These are phyloP conservation scores for Cucurbita maxima DNA, from an alignment of 306 rosid genomes.

Conservation along the genomic window DNA sequence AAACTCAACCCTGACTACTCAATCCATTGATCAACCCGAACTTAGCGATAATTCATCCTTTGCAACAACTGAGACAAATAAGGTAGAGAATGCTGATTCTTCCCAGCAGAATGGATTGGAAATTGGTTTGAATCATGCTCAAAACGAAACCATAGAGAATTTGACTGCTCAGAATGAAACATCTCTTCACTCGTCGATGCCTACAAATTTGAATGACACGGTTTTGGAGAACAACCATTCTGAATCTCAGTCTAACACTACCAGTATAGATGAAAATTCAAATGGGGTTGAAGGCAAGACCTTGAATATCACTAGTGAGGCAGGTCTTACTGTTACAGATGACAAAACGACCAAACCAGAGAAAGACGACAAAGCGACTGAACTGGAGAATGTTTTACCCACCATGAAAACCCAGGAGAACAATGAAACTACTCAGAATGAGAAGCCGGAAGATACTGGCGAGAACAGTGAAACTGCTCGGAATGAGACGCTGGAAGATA, in stretches of 20 bases:
- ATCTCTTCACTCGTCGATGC: neutral
- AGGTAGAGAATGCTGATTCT: constrained; percentile 10
- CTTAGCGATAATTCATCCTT: constrained; percentile 13
- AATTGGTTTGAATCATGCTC: constrained; percentile 5
- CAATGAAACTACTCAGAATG: no score
- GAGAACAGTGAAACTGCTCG: no score
- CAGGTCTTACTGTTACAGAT: constrained; percentile 15
- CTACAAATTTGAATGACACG: neutral
- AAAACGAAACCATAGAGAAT: constrained; percentile 13
- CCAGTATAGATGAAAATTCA: constrained; percentile 21
- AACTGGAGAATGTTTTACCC: neutral
- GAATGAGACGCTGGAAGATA: no score
- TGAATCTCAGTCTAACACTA: constrained; percentile 8
- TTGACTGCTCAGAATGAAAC: constrained; percentile 2
- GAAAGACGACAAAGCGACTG: constrained; percentile 8
- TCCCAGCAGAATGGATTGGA: constrained; percentile 22
- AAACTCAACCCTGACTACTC: constrained; percentile 12
- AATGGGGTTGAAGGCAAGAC: constrained; percentile 22
- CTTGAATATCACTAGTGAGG: constrained; percentile 10
- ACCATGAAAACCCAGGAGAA: constrained; percentile 25
- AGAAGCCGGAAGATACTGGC: no score
- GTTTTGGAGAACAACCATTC: constrained; percentile 17
- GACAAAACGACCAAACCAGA: neutral
- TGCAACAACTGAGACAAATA: constrained; percentile 11
- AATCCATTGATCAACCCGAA: constrained; percentile 21